These are phyloP conservation scores for Exophiala sideris DNA, from an alignment of 2,329 filamentous ascomycete genomes.

Conservation along the genomic window DNA sequence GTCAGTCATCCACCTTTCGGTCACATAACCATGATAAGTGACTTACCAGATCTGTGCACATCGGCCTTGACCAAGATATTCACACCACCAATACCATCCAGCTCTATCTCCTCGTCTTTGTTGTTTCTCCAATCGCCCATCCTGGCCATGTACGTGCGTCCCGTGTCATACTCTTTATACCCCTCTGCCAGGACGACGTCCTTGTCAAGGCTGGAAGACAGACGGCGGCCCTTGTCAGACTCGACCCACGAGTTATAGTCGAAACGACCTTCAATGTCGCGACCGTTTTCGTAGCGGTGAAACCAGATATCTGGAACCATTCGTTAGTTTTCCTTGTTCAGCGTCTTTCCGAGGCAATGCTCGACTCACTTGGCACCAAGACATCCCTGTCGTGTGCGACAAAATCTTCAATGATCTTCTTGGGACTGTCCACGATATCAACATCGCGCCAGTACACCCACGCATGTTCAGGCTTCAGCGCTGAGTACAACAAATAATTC, in stretches of 20 bases:
- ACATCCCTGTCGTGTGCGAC: conserved; percentile 91
- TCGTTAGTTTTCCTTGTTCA: conserved; percentile 9
- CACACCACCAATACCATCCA: conserved; percentile 94
- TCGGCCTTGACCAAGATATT: conserved; percentile 98
- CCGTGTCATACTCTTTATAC: conserved; percentile 90
- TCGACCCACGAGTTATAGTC: conserved; percentile 99
- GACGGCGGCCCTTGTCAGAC: conserved; percentile 74
- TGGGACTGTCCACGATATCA: conserved; percentile 88
- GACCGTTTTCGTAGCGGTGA: conserved; percentile 75
- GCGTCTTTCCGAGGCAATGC: conserved; percentile 16
- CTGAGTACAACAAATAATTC: conserved; percentile 82
- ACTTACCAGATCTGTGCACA: conserved; percentile 84
- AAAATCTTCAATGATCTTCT: conserved; percentile 88
- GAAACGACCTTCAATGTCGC: conserved; percentile 92
- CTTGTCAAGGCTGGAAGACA: conserved; percentile 70
- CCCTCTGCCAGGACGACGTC: conserved; percentile 87
- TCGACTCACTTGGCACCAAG: conserved; percentile 80
- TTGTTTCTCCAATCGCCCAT: conserved; percentile 92
- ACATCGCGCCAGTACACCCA: conserved; percentile 99
- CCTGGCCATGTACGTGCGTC: conserved; percentile 80
- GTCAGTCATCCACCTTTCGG: conserved; percentile 24
- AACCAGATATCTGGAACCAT: conserved; percentile 83
- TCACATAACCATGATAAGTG: not conserved
- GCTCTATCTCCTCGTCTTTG: conserved; percentile 85
- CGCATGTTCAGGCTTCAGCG: conserved; percentile 87